Percentiles rank a stretch among this genome's conserved stretches.
phyloP scores from a whole-genome alignment of 208 protist species.

The Herpetomonas samuelpessoai region DNA sequence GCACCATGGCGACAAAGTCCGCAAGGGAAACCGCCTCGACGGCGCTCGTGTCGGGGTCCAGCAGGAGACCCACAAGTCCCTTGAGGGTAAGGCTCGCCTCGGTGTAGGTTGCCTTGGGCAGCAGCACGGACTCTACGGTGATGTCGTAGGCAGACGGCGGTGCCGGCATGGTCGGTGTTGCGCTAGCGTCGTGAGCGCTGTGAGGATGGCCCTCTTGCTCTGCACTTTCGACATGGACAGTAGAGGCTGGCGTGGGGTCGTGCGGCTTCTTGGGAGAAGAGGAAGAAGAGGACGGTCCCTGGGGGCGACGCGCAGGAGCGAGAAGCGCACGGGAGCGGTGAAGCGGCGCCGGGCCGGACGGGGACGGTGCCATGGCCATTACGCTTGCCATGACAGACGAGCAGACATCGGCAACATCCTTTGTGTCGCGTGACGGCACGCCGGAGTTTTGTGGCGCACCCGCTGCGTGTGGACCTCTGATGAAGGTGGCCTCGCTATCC shows the following conservation, averaged over 20 bases:
- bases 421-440: too few species aligned
- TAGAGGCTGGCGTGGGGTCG: too few species aligned
- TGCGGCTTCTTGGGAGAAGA: too few species aligned
- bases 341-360: slow-evolving; percentile 6
- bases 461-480: too few species aligned
- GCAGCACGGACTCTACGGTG: slow-evolving; percentile 15
- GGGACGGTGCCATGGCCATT: too few species aligned
- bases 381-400: not conserved
- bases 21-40: slow-evolving; percentile 66
- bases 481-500: too few species aligned
- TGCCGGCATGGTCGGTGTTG: too few species aligned
- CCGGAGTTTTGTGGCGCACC: too few species aligned
- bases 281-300: too few species aligned
- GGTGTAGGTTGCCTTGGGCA: slow-evolving; percentile 4
- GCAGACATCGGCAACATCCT: too few species aligned
- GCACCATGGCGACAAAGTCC: slow-evolving; percentile 71
- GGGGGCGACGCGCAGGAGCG: not conserved
- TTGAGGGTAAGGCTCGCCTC: slow-evolving; percentile 22
- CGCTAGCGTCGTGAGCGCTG: not conserved
- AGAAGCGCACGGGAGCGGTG: slow-evolving; percentile 11
- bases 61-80: slow-evolving; percentile 54
- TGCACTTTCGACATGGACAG: too few species aligned
- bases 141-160: slow-evolving; percentile 13
- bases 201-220: too few species aligned
- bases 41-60: slow-evolving; percentile 48